Percentiles rank a stretch among this genome's conserved stretches.
These are phyloP conservation scores for Xerocomus spinulosus DNA, from an alignment of 768 basidiomycete genomes.

Conservation along the genomic window DNA sequence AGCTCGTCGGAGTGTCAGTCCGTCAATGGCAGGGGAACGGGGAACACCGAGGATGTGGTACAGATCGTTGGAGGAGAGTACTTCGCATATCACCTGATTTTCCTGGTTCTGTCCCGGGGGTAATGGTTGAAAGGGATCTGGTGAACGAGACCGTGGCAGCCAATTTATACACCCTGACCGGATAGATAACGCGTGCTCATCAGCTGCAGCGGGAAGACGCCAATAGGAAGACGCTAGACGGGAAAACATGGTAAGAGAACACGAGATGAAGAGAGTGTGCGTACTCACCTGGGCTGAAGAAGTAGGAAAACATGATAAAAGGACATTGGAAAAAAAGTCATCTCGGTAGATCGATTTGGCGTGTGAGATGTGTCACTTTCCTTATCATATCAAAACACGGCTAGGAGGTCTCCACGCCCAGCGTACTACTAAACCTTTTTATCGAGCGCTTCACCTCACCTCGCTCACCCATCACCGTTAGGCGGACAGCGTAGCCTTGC, in stretches of 20 bases:
- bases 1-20: conserved; percentile 61
- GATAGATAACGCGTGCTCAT: conserved; percentile 35
- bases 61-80: conserved; percentile 61
- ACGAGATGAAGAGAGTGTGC: too few species aligned
- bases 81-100: conserved; percentile 32
- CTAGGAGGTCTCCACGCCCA: conserved; percentile 37
- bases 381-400: not conserved
- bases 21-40: conserved; percentile 49
- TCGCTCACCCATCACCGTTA: conserved; percentile 92
- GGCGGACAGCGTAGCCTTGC: conserved; percentile 38
- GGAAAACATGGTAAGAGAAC: conserved; percentile 1
- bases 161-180: conserved; percentile 27
- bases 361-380: conserved; percentile 4
- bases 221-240: conserved; percentile 56
- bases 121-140: conserved; percentile 1
- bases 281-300: conserved; percentile 27
- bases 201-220: conserved; percentile 51
- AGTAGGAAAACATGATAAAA: conserved; percentile 23
- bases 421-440: conserved; percentile 44
- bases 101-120: conserved; percentile 8
- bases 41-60: conserved; percentile 69
- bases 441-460: conserved; percentile 69
- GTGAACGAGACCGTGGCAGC: conserved; percentile 19
- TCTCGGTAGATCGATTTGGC: not conserved
- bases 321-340: conserved; percentile 7